These are phyloP conservation scores for Taphrina communis DNA, from an alignment of 1,139 yeast species.

Conservation along the genomic window DNA sequence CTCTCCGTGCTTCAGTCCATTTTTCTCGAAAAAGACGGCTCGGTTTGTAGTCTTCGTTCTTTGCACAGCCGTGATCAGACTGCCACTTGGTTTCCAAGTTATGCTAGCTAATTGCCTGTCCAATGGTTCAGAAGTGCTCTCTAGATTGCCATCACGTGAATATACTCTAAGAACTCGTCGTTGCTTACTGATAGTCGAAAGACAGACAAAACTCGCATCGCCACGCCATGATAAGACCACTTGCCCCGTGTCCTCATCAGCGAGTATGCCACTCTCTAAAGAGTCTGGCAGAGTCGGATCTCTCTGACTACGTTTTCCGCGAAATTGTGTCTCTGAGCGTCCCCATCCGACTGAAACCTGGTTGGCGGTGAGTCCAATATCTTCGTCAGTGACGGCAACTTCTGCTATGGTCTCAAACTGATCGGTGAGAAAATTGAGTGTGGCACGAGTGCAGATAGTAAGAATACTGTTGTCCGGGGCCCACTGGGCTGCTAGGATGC, in stretches of 20 bases:
- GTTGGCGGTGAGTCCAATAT: conserved; percentile 68
- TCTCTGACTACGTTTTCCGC: conserved; percentile 88
- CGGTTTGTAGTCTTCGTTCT: conserved; percentile 55
- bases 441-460: conserved; percentile 58
- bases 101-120: conserved; percentile 75
- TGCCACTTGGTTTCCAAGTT: conserved; percentile 92
- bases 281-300: conserved; percentile 91
- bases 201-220: conserved; percentile 82
- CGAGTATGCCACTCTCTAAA: conserved; percentile 65
- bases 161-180: conserved; percentile 87
- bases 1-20: conserved; percentile 90
- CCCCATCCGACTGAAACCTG: conserved; percentile 99
- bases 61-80: conserved; percentile 82
- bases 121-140: conserved; percentile 88
- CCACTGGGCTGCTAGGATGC: conserved; percentile 79
- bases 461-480: conserved; percentile 89
- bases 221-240: conserved; percentile 86
- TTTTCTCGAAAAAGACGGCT: conserved; percentile 84
- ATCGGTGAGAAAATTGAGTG: conserved; percentile 66
- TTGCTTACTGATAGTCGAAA: conserved; percentile 63
- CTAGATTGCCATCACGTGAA: conserved; percentile 69
- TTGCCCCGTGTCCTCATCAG: conserved; percentile 56
- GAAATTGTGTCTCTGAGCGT: conserved; percentile 92
- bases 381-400: conserved; percentile 62
- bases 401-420: conserved; percentile 82